Percentiles rank a stretch among this genome's conserved stretches.
phyloP scores from a whole-genome alignment of 768 basidiomycete genomes.

The Kwoniella dendrophila region DNA sequence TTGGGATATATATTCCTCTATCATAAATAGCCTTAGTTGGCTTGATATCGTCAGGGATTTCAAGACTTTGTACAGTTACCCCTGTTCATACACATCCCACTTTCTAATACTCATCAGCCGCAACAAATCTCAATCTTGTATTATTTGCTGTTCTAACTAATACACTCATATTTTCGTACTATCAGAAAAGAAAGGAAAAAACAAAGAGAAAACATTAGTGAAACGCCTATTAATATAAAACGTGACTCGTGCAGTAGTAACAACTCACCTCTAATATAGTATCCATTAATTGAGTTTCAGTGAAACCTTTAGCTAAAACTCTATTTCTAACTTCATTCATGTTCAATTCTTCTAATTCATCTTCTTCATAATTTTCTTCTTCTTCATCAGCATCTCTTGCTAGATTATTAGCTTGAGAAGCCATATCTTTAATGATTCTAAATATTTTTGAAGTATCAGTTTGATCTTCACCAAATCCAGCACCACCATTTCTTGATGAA shows the following conservation, averaged over 20 bases:
- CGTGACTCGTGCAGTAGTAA: neutral
- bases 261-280: constrained; percentile 73
- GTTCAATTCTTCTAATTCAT: constrained; percentile 67
- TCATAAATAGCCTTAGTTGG: too few relatives aligned
- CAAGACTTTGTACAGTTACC: neutral
- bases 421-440: constrained; percentile 87
- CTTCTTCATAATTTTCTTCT: constrained; percentile 67
- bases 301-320: constrained; percentile 82
- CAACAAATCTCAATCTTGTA: constrained; percentile 72
- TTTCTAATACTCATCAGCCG: constrained; percentile 28
- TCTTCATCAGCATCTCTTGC: constrained; percentile 57
- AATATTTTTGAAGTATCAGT: constrained; percentile 83
- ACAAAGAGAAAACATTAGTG: neutral
- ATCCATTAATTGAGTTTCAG: constrained; percentile 84
- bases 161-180: constrained; percentile 88
- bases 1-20: too few relatives aligned
- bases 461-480: constrained; percentile 71
- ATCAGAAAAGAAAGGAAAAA: neutral
- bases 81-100: neutral
- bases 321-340: constrained; percentile 87
- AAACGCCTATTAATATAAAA: constrained; percentile 7
- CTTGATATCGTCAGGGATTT: too few relatives aligned
- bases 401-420: constrained; percentile 47
- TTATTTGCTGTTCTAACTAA: constrained; percentile 81
- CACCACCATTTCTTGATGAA: too few relatives aligned